These are phyloP conservation scores for Tricholomella constricta DNA, from an alignment of 768 basidiomycete species.

Conservation along the genomic window DNA sequence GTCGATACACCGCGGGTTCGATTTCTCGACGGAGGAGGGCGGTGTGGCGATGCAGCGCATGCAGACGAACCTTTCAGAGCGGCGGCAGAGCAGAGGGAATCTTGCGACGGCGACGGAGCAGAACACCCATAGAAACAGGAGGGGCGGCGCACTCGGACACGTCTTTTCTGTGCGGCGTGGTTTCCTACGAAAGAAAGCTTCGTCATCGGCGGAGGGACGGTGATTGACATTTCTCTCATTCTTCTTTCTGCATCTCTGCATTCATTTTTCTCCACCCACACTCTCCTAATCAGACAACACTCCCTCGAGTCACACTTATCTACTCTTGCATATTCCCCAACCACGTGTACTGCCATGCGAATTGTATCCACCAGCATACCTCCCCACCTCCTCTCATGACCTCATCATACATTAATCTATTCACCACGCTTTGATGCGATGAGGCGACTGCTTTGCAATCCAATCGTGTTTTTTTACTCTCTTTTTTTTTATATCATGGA, in stretches of 20 bases:
- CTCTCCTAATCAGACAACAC: conserved; percentile 5
- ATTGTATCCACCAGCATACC: conserved; percentile 12
- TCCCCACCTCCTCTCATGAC: neutral
- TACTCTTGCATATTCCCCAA: conserved; percentile 5
- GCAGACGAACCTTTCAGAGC: conserved; percentile 77
- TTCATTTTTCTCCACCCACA: neutral
- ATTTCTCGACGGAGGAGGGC: conserved; percentile 85
- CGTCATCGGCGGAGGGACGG: conserved; percentile 24
- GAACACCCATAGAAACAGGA: conserved; percentile 21
- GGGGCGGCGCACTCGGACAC: conserved; percentile 28
- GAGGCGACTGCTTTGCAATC: neutral
- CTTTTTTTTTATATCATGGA: neutral
- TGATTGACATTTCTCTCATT: neutral
- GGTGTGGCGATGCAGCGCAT: conserved; percentile 85
- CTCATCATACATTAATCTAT: neutral
- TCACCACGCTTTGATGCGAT: neutral
- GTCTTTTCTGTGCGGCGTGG: conserved; percentile 35
- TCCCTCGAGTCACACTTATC: neutral
- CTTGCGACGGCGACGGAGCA: conserved; percentile 23
- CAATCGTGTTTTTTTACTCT: too few species aligned
- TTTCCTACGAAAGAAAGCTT: conserved; percentile 33
- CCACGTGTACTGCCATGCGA: conserved; percentile 8
- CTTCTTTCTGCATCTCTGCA: neutral
- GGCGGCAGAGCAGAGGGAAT: conserved; percentile 45
- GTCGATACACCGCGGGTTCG: conserved; percentile 76